Percentiles rank a stretch among this genome's conserved stretches.
Evolutionary conservation across 805 yeast genomes (phyloP).

Genomic region (Zygosaccharomyces pseudorouxii): DNA sequence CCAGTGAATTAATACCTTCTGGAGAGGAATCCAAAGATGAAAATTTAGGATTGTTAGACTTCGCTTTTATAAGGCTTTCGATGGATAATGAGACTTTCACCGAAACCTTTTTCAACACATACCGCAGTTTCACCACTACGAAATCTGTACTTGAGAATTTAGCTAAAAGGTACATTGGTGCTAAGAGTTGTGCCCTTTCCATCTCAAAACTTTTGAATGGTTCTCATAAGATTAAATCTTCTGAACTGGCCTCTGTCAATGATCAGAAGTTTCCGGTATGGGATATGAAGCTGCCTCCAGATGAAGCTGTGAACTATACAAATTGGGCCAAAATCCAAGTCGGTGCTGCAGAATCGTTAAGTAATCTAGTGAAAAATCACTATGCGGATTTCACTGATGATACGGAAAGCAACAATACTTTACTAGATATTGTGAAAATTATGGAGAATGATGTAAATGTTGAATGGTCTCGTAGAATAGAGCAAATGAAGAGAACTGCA

Average conservation of each 20-base stretch:
- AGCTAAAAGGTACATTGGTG: slow-evolving; percentile 53
- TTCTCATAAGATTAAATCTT: slow-evolving; percentile 22
- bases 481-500: slow-evolving; percentile 28
- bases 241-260: slow-evolving; percentile 22
- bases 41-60: slow-evolving; percentile 34
- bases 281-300: slow-evolving; percentile 40
- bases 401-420: slow-evolving; percentile 49
- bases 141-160: slow-evolving; percentile 47
- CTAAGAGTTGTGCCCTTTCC: slow-evolving; percentile 56
- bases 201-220: slow-evolving; percentile 37
- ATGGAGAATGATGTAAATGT: slow-evolving; percentile 60
- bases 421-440: slow-evolving; percentile 60
- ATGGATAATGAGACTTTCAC: slow-evolving; percentile 65
- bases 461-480: slow-evolving; percentile 46
- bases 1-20: not conserved
- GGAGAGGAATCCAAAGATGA: slow-evolving; percentile 5
- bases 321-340: slow-evolving; percentile 73
- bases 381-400: slow-evolving; percentile 73
- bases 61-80: slow-evolving; percentile 42
- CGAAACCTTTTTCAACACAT: slow-evolving; percentile 64
- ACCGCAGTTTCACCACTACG: slow-evolving; percentile 62
- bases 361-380: slow-evolving; percentile 65
- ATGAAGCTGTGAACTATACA: slow-evolving; percentile 55
- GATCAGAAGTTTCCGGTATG: slow-evolving; percentile 55
- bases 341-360: slow-evolving; percentile 73